Conservation (phyloP, 345 rosid genomes). For the Gossypium turneri region DNA sequence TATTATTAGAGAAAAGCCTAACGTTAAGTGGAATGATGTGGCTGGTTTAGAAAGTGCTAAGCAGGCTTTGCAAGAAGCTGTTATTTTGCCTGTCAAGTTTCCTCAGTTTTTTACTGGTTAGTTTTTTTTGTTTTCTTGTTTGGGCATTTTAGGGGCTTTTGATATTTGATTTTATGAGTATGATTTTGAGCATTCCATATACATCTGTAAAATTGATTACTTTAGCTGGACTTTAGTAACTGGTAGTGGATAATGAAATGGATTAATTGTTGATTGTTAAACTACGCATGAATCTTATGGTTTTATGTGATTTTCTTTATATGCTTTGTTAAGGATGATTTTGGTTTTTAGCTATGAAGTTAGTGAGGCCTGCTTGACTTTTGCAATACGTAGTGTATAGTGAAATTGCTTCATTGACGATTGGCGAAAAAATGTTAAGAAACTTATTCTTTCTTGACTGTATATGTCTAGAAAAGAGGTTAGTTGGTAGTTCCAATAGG, state of each 20-base stretch:
- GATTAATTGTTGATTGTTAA: background rate
- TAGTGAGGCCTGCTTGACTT: background rate
- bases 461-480: background rate
- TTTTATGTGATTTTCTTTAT: background rate
- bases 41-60: conserved; percentile 87
- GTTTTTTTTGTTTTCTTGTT: background rate
- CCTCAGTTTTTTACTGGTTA: conserved; percentile 81
- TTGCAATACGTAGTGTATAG: background rate
- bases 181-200: background rate
- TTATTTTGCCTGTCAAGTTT: conserved; percentile 73
- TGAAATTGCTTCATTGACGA: background rate
- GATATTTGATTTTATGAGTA: background rate
- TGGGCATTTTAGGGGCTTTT: background rate
- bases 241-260: background rate
- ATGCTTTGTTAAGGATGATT: background rate
- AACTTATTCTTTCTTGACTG: background rate
- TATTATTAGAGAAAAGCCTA: conserved; percentile 71
- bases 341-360: background rate
- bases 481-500: background rate
- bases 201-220: background rate
- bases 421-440: background rate
- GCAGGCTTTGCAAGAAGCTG: conserved; percentile 82
- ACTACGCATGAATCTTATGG: background rate
- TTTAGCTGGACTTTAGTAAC: background rate
- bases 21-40: conserved; percentile 74